Base-by-base conservation (phyloP, 2,329 filamentous ascomycete genomes). In the Diaporthe vexans region DNA sequence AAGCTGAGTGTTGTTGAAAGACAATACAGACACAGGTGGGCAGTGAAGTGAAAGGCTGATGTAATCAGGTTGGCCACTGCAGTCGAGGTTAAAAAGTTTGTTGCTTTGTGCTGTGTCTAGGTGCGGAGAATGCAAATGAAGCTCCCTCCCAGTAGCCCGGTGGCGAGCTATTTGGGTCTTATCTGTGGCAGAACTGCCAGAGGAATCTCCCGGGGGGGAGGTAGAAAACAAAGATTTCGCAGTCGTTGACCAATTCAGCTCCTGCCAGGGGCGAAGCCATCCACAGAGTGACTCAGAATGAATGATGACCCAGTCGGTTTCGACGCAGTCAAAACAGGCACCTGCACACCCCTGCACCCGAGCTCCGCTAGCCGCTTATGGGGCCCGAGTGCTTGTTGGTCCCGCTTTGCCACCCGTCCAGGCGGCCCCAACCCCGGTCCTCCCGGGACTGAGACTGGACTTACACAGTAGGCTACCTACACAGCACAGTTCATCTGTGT, bases 211-310 rank as follows among this genome's bases (percentile, higher is more conserved):
- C 46, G 26, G 5, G 29, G 29, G n/a, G 5, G 19, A n/a, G 48
- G 56, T 21, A 33, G 29, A 24, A 72, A 54, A 35, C 19, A 43
- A 63, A 63, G 46, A 43, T 54, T 46, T 63, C 8, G 52, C 70
- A 54, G 43, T 51, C 24, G 57, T 72, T 24, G 19, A 63, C 46
- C 43, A 63, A 35, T 63, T 71, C 43, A 61, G 37, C n/a, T 54
- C 13, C 24, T 24, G 57, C 26, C 57, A 21, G 46, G 37, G 46
- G 70, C 57, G 57, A 72, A 63, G 70, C 46, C 57, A 33, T 72
- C 33, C 13, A 54, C 26, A 54, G 6, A 61, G 70, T 72, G 70
- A 72, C 70, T 72, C 70, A 72, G 57, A 63, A 52, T 72, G 57
- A 59, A 71, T 46, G 48, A 40, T 61, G 56, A 35, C 48, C 65